These are phyloP conservation scores for Diplocarpon rosae DNA, from an alignment of 2,329 filamentous ascomycete genomes.

Conservation along the genomic window DNA sequence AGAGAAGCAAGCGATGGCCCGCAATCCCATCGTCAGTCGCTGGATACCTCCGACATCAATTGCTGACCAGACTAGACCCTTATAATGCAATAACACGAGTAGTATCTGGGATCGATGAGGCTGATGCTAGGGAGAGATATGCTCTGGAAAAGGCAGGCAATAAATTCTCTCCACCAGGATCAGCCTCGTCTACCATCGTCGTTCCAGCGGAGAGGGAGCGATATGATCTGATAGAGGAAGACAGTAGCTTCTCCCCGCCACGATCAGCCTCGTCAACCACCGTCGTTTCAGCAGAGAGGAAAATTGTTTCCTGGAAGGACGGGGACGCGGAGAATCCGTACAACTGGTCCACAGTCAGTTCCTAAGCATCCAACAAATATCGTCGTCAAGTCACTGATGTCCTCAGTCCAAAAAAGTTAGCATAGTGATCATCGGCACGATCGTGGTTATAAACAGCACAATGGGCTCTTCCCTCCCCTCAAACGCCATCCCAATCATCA, in stretches of 20 bases:
- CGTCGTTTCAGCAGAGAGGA: constrained; percentile 9
- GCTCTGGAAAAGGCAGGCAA: constrained; percentile 33
- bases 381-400: neutral
- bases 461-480: constrained; percentile 54
- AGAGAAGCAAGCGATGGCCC: constrained; percentile 9
- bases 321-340: constrained; percentile 25
- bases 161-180: constrained; percentile 19
- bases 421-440: constrained; percentile 43
- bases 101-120: constrained; percentile 27
- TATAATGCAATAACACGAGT: constrained; percentile 14
- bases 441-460: constrained; percentile 55
- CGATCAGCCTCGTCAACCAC: constrained; percentile 18
- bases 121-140: constrained; percentile 33
- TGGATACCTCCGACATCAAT: neutral
- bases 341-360: constrained; percentile 23
- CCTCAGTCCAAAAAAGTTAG: constrained; percentile 41
- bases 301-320: constrained; percentile 22
- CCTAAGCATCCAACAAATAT: neutral
- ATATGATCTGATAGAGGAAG: constrained; percentile 33
- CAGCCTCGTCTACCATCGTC: constrained; percentile 15
- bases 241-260: constrained; percentile 26
- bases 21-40: constrained; percentile 6
- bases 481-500: constrained; percentile 49
- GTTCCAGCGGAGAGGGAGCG: constrained; percentile 15
- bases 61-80: constrained; percentile 7